Percentiles rank a stretch among this genome's conserved stretches.
Conservation (phyloP, 352 stramenopile species). For the Phytophthora aleatoria region DNA sequence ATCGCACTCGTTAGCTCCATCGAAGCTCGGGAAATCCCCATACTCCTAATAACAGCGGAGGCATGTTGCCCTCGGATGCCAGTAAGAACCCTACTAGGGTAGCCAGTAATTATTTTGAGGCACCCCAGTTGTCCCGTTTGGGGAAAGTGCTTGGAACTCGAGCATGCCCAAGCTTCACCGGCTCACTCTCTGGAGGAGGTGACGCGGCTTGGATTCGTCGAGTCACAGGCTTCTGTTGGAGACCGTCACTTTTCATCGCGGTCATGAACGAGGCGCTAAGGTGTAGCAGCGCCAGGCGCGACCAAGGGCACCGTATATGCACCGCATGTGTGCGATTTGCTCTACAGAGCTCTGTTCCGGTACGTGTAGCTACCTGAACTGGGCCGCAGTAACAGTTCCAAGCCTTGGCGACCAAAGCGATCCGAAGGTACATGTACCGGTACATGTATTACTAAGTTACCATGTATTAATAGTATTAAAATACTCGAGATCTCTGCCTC, state of each 20-base stretch:
- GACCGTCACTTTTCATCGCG: neutral
- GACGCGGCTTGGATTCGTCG: neutral
- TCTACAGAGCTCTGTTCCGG: neutral
- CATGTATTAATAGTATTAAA: no score
- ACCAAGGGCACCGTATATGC: neutral
- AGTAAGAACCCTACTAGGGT: no score
- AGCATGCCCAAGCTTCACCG: neutral
- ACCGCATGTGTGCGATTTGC: neutral
- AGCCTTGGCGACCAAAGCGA: no score
- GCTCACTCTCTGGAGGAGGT: neutral
- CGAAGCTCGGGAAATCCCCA: no score
- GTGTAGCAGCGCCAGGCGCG: neutral
- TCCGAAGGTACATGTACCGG: no score
- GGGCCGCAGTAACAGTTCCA: neutral
- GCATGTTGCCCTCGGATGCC: no score
- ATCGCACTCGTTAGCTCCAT: no score
- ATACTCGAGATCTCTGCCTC: no score
- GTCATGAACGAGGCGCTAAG: neutral
- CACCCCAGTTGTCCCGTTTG: neutral
- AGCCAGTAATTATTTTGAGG: neutral
- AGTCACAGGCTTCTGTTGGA: neutral
- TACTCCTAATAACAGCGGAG: no score
- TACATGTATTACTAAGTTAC: no score
- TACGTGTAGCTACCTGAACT: neutral
- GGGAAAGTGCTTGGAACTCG: neutral